A percentile compares a stretch with the other conserved stretches of the same genome.
Evolutionary conservation across 176 grass and related monocot species (phyloP).

Genomic region (Dactylis glomerata): DNA sequence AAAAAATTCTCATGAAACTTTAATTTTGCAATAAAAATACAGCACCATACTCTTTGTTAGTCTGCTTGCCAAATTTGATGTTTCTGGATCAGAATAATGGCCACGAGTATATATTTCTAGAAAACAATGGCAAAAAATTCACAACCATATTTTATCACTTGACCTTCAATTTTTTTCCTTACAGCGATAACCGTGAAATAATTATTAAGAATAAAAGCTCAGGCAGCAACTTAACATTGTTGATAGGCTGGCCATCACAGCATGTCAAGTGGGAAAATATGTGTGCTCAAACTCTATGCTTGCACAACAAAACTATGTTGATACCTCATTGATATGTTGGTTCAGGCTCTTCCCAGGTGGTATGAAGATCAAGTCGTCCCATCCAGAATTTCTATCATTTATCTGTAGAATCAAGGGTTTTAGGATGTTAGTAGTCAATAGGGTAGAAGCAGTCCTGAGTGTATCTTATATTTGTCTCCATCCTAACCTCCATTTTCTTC

Average conservation of each 20-base stretch:
- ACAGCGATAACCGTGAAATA: constrained; percentile 10
- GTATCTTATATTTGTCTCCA: neutral
- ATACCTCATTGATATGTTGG: constrained; percentile 83
- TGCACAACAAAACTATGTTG: constrained; percentile 43
- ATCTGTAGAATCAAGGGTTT: constrained; percentile 46
- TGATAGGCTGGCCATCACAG: constrained; percentile 43
- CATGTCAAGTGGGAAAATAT: constrained; percentile 24
- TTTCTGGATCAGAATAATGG: neutral
- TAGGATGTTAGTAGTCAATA: neutral
- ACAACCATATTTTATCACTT: constrained; percentile 32
- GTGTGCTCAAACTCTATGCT: constrained; percentile 16
- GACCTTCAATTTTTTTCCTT: neutral
- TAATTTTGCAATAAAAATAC: neutral
- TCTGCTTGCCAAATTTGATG: neutral
- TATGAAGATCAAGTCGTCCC: constrained; percentile 98
- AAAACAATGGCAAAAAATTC: neutral
- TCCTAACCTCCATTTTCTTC: constrained; percentile 95
- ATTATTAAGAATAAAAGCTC: constrained; percentile 31
- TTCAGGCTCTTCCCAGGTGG: constrained; percentile 83
- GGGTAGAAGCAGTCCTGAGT: neutral
- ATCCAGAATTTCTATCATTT: constrained; percentile 85
- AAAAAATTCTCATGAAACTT: neutral
- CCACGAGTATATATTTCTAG: neutral
- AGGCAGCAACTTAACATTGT: constrained; percentile 36
- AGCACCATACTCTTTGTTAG: neutral